These are phyloP conservation scores for Ascochyta fabae DNA, from an alignment of 2,329 filamentous ascomycete species.

Conservation along the genomic window DNA sequence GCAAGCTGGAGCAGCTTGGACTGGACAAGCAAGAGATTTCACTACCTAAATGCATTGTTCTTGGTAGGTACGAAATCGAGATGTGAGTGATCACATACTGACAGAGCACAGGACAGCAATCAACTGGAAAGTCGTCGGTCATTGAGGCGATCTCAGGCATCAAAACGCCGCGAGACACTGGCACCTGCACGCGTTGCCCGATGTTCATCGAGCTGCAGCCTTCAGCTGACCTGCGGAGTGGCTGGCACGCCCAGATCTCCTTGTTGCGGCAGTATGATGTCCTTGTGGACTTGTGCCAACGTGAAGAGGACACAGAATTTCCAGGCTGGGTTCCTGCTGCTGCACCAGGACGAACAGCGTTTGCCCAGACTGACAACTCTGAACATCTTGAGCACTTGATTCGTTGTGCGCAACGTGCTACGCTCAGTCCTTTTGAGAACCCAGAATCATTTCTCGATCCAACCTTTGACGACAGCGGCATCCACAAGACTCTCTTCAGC, in stretches of 20 bases:
- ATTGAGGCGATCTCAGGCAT: constrained; percentile 64
- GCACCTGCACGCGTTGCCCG: constrained; percentile 81
- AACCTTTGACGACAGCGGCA: background rate
- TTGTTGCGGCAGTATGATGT: constrained; percentile 71
- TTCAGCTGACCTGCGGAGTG: constrained; percentile 51
- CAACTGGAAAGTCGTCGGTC: constrained; percentile 76
- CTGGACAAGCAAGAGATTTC: constrained; percentile 71
- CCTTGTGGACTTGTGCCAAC: constrained; percentile 45
- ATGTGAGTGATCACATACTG: background rate
- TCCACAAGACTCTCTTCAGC: constrained; percentile 70
- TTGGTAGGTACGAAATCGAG: constrained; percentile 58
- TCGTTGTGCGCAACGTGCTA: constrained; percentile 76
- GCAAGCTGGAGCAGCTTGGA: constrained; percentile 70
- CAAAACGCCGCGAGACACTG: constrained; percentile 71
- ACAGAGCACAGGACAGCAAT: constrained; percentile 66
- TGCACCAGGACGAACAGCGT: constrained; percentile 57
- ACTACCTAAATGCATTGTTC: constrained; percentile 79
- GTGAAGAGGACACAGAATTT: constrained; percentile 55
- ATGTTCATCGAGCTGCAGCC: constrained; percentile 76
- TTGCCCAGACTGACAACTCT: constrained; percentile 69
- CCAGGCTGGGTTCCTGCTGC: constrained; percentile 67
- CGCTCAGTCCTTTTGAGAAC: constrained; percentile 69
- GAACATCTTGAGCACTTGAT: constrained; percentile 71
- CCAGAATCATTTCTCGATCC: constrained; percentile 50
- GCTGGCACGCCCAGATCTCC: constrained; percentile 72